Evolutionary conservation across 2,329 filamentous ascomycete species (phyloP).

Genomic region (Podosphaera xanthii): DNA sequence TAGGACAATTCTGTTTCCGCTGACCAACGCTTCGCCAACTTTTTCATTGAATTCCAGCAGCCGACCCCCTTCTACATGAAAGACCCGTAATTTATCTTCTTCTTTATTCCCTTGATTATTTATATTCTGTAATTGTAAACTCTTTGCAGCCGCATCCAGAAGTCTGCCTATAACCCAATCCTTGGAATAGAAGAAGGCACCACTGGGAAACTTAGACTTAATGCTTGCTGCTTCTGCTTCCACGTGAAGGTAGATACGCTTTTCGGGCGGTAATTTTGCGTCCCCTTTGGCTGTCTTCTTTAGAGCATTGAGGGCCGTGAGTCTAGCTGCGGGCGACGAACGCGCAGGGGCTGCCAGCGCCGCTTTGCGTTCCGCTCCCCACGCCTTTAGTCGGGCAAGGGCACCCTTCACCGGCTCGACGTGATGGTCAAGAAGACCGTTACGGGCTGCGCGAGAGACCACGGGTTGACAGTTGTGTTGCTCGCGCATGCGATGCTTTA

Average conservation of each 20-base stretch:
- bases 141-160: slow-evolving; percentile 54
- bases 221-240: slow-evolving; percentile 78
- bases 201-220: slow-evolving; percentile 59
- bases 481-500: slow-evolving; percentile 53
- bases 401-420: slow-evolving; percentile 48
- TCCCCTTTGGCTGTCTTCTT: slow-evolving; percentile 86
- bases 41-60: slow-evolving; percentile 76
- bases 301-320: slow-evolving; percentile 50
- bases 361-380: slow-evolving; percentile 54
- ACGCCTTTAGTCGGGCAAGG: slow-evolving; percentile 53
- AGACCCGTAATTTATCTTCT: slow-evolving; percentile 62
- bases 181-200: slow-evolving; percentile 56
- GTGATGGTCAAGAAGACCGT: slow-evolving; percentile 22
- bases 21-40: slow-evolving; percentile 47
- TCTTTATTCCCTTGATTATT: slow-evolving; percentile 61
- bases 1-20: slow-evolving; percentile 76
- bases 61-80: slow-evolving; percentile 76
- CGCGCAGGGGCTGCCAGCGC: slow-evolving; percentile 40
- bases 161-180: slow-evolving; percentile 82
- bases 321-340: slow-evolving; percentile 35
- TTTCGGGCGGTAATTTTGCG: slow-evolving; percentile 53
- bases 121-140: slow-evolving; percentile 58
- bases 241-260: slow-evolving; percentile 74
- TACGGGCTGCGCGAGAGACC: slow-evolving; percentile 30
- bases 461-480: slow-evolving; percentile 72